These are phyloP conservation scores for Nyssa sinensis DNA, from an alignment of 148 eudicot species.

Conservation along the genomic window DNA sequence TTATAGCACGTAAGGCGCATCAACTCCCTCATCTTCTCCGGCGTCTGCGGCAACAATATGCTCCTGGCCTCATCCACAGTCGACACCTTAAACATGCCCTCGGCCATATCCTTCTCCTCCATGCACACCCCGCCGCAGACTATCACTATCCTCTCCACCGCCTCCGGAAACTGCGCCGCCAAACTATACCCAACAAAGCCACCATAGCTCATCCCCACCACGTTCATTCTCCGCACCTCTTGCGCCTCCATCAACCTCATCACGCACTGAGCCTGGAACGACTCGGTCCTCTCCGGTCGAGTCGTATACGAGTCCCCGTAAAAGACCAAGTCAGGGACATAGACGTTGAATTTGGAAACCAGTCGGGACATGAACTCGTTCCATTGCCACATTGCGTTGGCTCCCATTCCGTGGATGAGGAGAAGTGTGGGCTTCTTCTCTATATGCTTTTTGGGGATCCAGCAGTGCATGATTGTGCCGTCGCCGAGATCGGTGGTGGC, in stretches of 20 bases:
- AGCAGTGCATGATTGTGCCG: slow-evolving; percentile 53
- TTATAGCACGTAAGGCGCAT: slow-evolving; percentile 40
- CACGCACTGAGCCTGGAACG: slow-evolving; percentile 54
- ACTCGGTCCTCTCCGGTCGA: slow-evolving; percentile 41
- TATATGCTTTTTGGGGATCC: slow-evolving; percentile 42
- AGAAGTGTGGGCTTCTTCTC: slow-evolving; percentile 26
- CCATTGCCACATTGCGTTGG: slow-evolving; percentile 81
- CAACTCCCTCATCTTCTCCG: slow-evolving; percentile 44
- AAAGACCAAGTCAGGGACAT: slow-evolving; percentile 58
- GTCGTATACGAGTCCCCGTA: slow-evolving; percentile 50
- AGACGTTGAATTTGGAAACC: slow-evolving; percentile 41
- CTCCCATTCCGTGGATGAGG: slow-evolving; percentile 56
- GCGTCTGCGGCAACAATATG: slow-evolving; percentile 45
- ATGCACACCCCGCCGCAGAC: slow-evolving; percentile 49
- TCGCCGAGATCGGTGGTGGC: slow-evolving; percentile 31
- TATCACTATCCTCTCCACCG: slow-evolving; percentile 43
- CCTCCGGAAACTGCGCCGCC: slow-evolving; percentile 47
- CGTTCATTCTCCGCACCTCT: slow-evolving; percentile 33
- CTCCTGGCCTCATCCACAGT: slow-evolving; percentile 40
- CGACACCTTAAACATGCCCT: slow-evolving; percentile 45
- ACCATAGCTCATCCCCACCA: slow-evolving; percentile 61
- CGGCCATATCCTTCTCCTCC: slow-evolving; percentile 47
- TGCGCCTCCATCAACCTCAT: slow-evolving; percentile 31
- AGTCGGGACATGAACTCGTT: slow-evolving; percentile 29
- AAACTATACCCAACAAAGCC: slow-evolving; percentile 61